A percentile compares a stretch with the other conserved stretches of the same genome.
These are phyloP conservation scores for Incumbomyces lentus DNA, from an alignment of 2,329 filamentous ascomycete genomes.

Conservation along the genomic window DNA sequence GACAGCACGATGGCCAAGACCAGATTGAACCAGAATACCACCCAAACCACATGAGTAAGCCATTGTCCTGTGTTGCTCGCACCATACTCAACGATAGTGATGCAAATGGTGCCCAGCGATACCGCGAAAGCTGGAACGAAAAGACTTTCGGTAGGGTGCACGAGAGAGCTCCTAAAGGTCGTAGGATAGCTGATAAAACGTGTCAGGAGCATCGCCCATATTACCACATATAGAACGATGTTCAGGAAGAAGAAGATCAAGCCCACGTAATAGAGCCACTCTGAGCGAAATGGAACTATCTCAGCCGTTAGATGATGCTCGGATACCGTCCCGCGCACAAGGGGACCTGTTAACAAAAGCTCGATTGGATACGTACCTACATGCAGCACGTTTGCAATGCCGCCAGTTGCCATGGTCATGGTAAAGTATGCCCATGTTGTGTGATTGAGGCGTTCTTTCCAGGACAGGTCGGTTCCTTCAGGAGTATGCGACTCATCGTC, in stretches of 20 bases:
- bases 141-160: conserved; percentile 66
- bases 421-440: conserved; percentile 75
- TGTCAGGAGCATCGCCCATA: conserved; percentile 52
- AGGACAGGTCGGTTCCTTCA: conserved; percentile 28
- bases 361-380: conserved; percentile 34
- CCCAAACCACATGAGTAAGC: conserved; percentile 50
- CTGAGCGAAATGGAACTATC: conserved; percentile 42
- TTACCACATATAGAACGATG: conserved; percentile 50
- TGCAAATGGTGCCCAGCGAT: conserved; percentile 64
- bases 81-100: conserved; percentile 70
- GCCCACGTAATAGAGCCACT: conserved; percentile 50
- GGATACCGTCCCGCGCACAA: conserved; percentile 37
- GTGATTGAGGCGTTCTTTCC: conserved; percentile 48
- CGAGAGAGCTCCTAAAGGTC: conserved; percentile 60
- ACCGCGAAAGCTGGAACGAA: conserved; percentile 62
- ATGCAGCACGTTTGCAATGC: conserved; percentile 50
- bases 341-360: conserved; percentile 19
- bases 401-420: conserved; percentile 53
- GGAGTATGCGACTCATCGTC: conserved; percentile 9
- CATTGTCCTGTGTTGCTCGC: conserved; percentile 51
- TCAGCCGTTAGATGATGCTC: conserved; percentile 32
- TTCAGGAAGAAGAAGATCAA: conserved; percentile 54
- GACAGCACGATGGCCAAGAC: conserved; percentile 57
- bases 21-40: conserved; percentile 66
- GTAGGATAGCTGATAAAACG: conserved; percentile 61